phyloP scores from a whole-genome alignment of 176 grass and related monocot species.

The Hsuehochloa calcarea region DNA sequence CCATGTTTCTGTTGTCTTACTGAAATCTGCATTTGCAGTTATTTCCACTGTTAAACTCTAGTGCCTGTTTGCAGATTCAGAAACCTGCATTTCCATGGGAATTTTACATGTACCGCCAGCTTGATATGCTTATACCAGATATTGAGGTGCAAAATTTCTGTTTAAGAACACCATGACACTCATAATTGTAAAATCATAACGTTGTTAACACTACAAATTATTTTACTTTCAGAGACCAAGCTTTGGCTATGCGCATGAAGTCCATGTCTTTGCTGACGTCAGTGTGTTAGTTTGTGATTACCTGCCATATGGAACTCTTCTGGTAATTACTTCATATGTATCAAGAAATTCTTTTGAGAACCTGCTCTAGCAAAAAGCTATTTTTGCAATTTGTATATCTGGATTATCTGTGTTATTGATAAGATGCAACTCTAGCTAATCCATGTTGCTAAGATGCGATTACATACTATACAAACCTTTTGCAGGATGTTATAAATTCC shows the following conservation, averaged over 20 bases:
- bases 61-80: slow-evolving; percentile 61
- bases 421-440: slow-evolving; percentile 5
- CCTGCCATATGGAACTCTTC: slow-evolving; percentile 78
- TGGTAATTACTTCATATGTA: slow-evolving; percentile 56
- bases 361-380: slow-evolving; percentile 9
- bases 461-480: slow-evolving; percentile 8
- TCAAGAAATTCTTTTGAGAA: background rate
- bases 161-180: background rate
- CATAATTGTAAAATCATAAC: slow-evolving; percentile 16
- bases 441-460: slow-evolving; percentile 15
- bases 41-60: slow-evolving; percentile 18
- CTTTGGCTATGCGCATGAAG: slow-evolving; percentile 68
- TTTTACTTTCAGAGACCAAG: slow-evolving; percentile 66
- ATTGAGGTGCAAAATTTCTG: slow-evolving; percentile 53
- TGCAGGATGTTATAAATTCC: slow-evolving; percentile 89
- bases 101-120: slow-evolving; percentile 96
- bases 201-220: slow-evolving; percentile 4
- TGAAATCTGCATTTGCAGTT: slow-evolving; percentile 10
- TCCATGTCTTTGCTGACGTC: slow-evolving; percentile 73
- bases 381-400: background rate
- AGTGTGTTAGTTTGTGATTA: slow-evolving; percentile 83
- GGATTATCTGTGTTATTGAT: background rate
- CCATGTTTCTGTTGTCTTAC: slow-evolving; percentile 16
- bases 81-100: slow-evolving; percentile 83
- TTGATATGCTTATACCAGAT: slow-evolving; percentile 74